Base-by-base conservation (phyloP, 306 rosid genomes). In the Leucaena leucocephala region DNA sequence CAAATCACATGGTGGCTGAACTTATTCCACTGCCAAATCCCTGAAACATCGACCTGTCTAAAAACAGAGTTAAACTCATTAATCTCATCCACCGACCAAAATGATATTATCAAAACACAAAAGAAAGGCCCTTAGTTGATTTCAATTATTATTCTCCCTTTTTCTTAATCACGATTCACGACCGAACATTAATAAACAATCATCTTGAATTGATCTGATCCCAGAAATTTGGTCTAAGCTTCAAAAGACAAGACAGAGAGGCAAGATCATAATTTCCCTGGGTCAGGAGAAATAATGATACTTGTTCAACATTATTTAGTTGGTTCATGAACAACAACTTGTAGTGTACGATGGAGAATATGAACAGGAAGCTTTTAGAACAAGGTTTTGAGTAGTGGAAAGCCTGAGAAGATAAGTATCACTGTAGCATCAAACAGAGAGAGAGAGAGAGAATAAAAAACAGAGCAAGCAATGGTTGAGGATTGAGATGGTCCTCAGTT, bases 391-490 rank as follows among this genome's bases (percentile, higher is more conserved):
- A 33, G 38, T 33, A 12, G 40, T 61, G 9, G 8, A 61, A 61
- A 39, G 19, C n/a, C 8, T 61, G 67, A 2, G 42, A 33, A 61
- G 40, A 61, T 61, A 33, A 61, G 66, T 3, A 58, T 16, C 6
- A 58, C 1, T 54, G 61, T 2, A 8, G 34, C 11, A 7, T 2
- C 33, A 3, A 17, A 22, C 8, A 11, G 14, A 13, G 1, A 3
- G 36, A 9, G 34, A 9, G 6, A 55, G 13, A 39, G 71, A 66
- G 71, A 68, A 44, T 21, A 42, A 21, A 42, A 21, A 68, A 68
- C 2, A 19, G 55, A 21, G 27, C 45, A 75, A 78, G 50, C 67
- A 3, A 71, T 71, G 84, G 87, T 52, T 80, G 45, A 72, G 64
- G 71, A 36, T 71, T 27, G 76, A 73, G 39, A 59, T 40, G 55